Base-by-base conservation (phyloP, 352 stramenopile genomes). In the Phytopythium sindhum region DNA sequence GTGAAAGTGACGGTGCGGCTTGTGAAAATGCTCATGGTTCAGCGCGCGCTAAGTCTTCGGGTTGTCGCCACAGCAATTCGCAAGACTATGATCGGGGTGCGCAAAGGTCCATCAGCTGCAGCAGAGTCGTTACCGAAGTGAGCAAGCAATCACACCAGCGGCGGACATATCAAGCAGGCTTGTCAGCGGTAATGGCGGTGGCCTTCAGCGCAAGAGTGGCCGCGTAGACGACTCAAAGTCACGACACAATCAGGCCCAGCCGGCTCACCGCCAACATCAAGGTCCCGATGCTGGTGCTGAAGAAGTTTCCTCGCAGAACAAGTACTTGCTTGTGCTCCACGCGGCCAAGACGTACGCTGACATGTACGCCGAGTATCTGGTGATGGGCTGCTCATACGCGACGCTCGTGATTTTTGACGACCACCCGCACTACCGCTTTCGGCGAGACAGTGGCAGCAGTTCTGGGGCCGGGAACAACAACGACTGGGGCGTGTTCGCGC, bases 281-380 rank as follows among this genome's bases (percentile, higher is more conserved):
- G 6, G 41, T 23, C 15, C 41, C 14, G 21, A 23, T 19, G 15
- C 4, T 17, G 4, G 15, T 23, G 4, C 41, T 47, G 14, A 5
- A 23, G 14, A 23, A 1, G 41, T 3, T 4, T 23, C 41, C 2
- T 47, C 41, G 19, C 61, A 47, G 4, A 50, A 39, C 31, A 68
- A 65, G 42, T 12, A 66, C 0, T 26, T 60, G 4, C 35, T 61
- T 21, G 44, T 72, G 8, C 28, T 50, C 10, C 77, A 81, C 35
- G 56, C 60, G 2, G 63, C 57, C 1, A 73, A 81, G 48, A 61
- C 76, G 21, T 70, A 64, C 10, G 70, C 67, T 17, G 72, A 79
- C 59, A 82, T 82, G 74, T 81, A 78, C 57, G 72, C 69, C 19
- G 77, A 85, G 41, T 85, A 81, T 47, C 53, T 82, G 11, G 71